Evolutionary conservation across 2,329 filamentous ascomycete species (phyloP).

Genomic region (Falciphora oryzae): DNA sequence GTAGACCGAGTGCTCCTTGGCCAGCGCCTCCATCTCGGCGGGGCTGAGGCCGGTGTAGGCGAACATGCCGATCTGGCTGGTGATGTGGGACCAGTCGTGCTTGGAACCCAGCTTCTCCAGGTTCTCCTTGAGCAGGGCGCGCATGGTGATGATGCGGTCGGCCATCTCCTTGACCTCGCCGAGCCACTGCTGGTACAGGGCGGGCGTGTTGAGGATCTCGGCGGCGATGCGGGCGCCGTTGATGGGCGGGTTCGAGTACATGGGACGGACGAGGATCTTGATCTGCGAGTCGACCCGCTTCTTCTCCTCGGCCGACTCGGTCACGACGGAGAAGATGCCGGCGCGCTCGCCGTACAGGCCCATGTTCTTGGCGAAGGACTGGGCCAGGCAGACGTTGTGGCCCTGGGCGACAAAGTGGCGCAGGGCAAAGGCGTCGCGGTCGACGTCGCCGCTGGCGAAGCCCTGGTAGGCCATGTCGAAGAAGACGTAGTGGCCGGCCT

Average conservation of each 20-base stretch:
- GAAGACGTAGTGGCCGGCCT: conserved; percentile 4
- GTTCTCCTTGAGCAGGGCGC: conserved; percentile 87
- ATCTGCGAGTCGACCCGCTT: conserved; percentile 94
- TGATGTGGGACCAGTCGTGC: conserved; percentile 99
- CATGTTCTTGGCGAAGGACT: conserved; percentile 99
- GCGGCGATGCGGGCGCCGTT: conserved; percentile 93
- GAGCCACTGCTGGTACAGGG: conserved; percentile 89
- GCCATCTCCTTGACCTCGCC: conserved; percentile 98
- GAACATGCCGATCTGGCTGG: conserved; percentile 98
- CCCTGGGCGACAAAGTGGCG: conserved; percentile 91
- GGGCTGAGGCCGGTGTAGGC: conserved; percentile 91
- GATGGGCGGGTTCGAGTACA: conserved; percentile 98
- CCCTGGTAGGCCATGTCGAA: conserved; percentile 11
- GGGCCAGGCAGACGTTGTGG: conserved; percentile 79
- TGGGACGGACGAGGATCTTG: conserved; percentile 93
- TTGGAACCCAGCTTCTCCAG: conserved; percentile 91
- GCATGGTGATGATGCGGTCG: conserved; percentile 98
- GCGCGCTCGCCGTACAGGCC: conserved; percentile 98
- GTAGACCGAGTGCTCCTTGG: conserved; percentile 96
- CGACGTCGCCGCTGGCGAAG: conserved; percentile 7
- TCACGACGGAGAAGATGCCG: conserved; percentile 91
- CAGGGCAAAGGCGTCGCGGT: conserved; percentile 62
- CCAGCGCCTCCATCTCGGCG: conserved; percentile 85
- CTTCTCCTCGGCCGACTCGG: conserved; percentile 80
- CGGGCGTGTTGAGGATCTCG: conserved; percentile 80